phyloP scores from a whole-genome alignment of 2,329 filamentous ascomycete genomes.

The Arthrocladium fulminans region DNA sequence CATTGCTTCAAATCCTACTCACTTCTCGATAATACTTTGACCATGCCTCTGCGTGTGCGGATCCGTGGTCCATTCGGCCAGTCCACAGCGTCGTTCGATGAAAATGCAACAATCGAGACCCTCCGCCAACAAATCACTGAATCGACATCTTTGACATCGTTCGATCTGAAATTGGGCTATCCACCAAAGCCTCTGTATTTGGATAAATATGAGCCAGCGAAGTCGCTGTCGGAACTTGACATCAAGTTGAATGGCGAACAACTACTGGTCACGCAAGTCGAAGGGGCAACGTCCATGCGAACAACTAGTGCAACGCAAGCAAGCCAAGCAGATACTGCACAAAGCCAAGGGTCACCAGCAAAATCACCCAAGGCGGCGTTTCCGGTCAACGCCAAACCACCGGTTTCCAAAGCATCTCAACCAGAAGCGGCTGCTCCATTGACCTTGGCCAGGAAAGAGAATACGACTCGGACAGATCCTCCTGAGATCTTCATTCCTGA shows the following conservation, averaged over 20 bases:
- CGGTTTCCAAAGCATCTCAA: neutral
- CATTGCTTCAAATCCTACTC: too few relatives aligned
- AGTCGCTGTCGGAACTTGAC: constrained; percentile 47
- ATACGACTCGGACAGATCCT: constrained; percentile 45
- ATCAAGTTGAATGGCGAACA: constrained; percentile 60
- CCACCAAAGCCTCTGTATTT: constrained; percentile 64
- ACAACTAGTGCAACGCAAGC: constrained; percentile 13
- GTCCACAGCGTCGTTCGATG: constrained; percentile 59
- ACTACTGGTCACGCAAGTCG: constrained; percentile 51
- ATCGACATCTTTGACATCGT: constrained; percentile 56
- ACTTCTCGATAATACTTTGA: too few relatives aligned
- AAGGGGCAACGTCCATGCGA: constrained; percentile 29
- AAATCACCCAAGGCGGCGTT: neutral
- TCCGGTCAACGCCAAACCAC: neutral
- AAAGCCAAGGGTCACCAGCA: neutral
- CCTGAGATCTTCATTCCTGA: constrained; percentile 52
- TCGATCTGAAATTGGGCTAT: constrained; percentile 76
- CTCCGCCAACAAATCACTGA: constrained; percentile 38
- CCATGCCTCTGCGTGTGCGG: constrained; percentile 56
- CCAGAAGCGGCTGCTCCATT: constrained; percentile 19
- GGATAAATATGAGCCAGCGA: constrained; percentile 42
- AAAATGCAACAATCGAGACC: constrained; percentile 48
- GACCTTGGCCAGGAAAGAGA: constrained; percentile 36
- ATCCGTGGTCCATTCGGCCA: constrained; percentile 67
- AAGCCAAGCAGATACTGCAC: neutral